These are phyloP conservation scores for Phytomonas sp. DNA, from an alignment of 208 protist species.

Conservation along the genomic window DNA sequence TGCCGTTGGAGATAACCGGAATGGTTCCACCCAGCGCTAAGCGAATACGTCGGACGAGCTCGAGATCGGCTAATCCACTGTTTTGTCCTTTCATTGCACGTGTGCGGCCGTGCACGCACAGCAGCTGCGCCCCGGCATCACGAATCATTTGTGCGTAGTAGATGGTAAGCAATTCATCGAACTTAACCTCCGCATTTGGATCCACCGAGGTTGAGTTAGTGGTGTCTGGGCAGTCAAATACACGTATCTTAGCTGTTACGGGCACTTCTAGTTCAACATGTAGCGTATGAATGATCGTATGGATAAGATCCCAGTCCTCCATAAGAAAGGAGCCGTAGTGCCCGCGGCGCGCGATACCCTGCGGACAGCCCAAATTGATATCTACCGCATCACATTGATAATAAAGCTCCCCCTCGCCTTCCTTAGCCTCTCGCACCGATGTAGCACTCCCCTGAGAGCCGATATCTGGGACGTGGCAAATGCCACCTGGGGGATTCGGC, in stretches of 20 bases:
- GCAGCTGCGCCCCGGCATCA: conserved; percentile 69
- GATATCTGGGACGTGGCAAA: conserved; percentile 1
- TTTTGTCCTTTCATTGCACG: conserved; percentile 77
- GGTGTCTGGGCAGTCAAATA: conserved; percentile 44
- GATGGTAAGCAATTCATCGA: conserved; percentile 72
- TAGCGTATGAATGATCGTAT: conserved; percentile 74
- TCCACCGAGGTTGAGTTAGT: neutral
- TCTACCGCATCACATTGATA: conserved; percentile 85
- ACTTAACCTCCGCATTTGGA: conserved; percentile 8
- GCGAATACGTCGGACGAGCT: conserved; percentile 49
- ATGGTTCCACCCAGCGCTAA: conserved; percentile 18
- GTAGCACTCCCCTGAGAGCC: conserved; percentile 6
- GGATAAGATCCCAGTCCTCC: conserved; percentile 81
- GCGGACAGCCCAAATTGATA: conserved; percentile 90
- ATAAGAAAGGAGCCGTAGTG: conserved; percentile 91
- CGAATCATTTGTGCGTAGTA: conserved; percentile 84
- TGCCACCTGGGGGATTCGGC: neutral
- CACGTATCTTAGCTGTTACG: conserved; percentile 90
- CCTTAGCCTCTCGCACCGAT: neutral
- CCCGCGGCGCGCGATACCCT: conserved; percentile 87
- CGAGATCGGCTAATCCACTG: conserved; percentile 61
- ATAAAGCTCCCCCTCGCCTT: conserved; percentile 11
- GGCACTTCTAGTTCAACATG: conserved; percentile 81
- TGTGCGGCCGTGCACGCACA: conserved; percentile 86
- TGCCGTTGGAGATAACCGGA: conserved; percentile 88